Base-by-base conservation (phyloP, 345 rosid species). In the Litchi chinensis region DNA sequence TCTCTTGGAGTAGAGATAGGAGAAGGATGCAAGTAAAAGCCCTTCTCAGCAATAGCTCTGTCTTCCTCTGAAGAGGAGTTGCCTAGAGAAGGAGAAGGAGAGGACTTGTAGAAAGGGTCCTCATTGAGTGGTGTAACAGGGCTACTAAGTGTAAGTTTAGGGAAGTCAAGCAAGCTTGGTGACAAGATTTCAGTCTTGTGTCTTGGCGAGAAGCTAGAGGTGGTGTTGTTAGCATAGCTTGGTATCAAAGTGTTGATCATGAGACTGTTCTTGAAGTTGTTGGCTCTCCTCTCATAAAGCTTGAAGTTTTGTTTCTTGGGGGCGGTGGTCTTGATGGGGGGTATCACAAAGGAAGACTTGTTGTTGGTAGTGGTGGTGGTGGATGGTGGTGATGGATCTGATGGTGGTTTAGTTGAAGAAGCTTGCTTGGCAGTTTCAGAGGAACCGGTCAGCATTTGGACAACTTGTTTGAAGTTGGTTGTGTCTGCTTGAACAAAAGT, bases 401-500 rank as follows among this genome's bases (percentile, higher is more conserved):
- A 68, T 66, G 86, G 80, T 68, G 37, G 37, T 32, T 32, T 32
- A 32, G 37, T 32, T 5, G 83, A 39, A 26, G 93, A 85, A 28
- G 91, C 92, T 71, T 92, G 95, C 70, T 90, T 94, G 16, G 85
- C 93, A 8, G 92, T 86, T 73, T 91, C 93, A 4, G 92, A 77
- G 50, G 91, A 90, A 16, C 98, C 98, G 41, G 98, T 93, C 24
- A 93, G 98, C 97, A 93, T 89, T 79, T 95, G 98, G 74, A 95
- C 98, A 57, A 95, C 98, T 59, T 92, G 97, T 82, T 92, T 95
- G 95, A 93, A 95, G 83, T 85, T 88, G 66, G 93, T 81, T 68
- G 96, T 83, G 89, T 95, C 97, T 1, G 97, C 97, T 77, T 95
- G 98, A 67, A 95, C 98, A 73, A 95, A 95, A 76, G 98, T 95